phyloP scores from a whole-genome alignment of 352 stramenopile species.

The Pythium dissimile region DNA sequence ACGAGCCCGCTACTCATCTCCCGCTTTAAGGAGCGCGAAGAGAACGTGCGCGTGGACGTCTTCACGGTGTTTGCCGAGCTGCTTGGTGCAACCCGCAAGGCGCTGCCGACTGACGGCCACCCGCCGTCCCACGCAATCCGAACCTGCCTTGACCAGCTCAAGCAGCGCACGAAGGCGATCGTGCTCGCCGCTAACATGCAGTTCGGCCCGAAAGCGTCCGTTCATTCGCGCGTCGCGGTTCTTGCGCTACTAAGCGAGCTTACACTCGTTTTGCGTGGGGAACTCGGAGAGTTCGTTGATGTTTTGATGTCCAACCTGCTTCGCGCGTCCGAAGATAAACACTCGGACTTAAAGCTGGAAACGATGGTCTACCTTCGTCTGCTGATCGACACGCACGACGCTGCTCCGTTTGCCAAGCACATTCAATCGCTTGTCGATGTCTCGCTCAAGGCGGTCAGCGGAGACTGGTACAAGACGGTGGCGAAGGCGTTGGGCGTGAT shows the following conservation, averaged over 20 bases:
- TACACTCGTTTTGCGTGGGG: conserved; percentile 68
- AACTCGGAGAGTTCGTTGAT: conserved; percentile 69
- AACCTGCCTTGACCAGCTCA: conserved; percentile 48
- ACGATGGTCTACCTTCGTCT: conserved; percentile 91
- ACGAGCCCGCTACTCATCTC: conserved; percentile 82
- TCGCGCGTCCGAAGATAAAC: conserved; percentile 84
- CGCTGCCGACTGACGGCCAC: conserved; percentile 28
- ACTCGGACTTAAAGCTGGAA: conserved; percentile 96
- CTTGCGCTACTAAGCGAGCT: conserved; percentile 83
- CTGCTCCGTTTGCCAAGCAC: conserved; percentile 73
- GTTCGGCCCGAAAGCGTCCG: conserved; percentile 71
- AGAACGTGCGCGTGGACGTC: conserved; percentile 98
- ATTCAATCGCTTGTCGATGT: conserved; percentile 82
- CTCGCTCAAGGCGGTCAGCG: conserved; percentile 86
- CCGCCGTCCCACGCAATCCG: conserved; percentile 28
- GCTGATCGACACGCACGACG: conserved; percentile 90
- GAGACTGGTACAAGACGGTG: conserved; percentile 99
- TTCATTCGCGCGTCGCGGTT: conserved; percentile 78
- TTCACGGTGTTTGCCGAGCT: conserved; percentile 94
- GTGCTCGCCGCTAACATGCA: conserved; percentile 77
- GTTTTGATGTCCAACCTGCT: conserved; percentile 79
- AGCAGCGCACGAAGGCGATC: conserved; percentile 68
- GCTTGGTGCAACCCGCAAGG: conserved; percentile 71
- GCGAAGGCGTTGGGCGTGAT: conserved; percentile 94
- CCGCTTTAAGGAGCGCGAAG: conserved; percentile 96